Evolutionary conservation across 2,329 filamentous ascomycete species (phyloP), one percentile per base, ranked within the genome.

Genomic region (Trichoderma sp.): DNA sequence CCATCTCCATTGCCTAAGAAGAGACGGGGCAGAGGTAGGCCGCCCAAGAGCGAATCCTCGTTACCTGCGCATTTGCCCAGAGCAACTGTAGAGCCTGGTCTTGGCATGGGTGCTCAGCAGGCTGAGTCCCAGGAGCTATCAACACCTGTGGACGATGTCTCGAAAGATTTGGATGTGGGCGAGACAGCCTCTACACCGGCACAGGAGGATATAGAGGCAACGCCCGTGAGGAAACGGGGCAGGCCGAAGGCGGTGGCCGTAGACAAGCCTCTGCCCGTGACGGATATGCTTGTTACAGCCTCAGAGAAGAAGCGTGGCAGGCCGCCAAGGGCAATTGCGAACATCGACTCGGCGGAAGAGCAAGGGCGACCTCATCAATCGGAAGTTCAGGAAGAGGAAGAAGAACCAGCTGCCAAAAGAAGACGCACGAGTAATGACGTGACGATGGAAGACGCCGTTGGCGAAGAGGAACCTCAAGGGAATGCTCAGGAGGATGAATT

Each of bases 21-120:
- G 55, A 71, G 28, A 62, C 61, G 50, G 6, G 55, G 61, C 13
- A 63, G 71, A 23, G 71, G 71, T 12, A 70, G 71, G 34, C 71
- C 71, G 6, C 61, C 71, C 3, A 72, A 71, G 66, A 57, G n/a
- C n/a, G 39, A 20, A 15, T 23, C 61, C 3, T 59, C 34, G 20
- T 15, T 61, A 30, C 20, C 43, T n/a, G 12, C 64, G 6, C 6
- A 23, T 8, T n/a, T 13, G 7, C 30, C 63, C 4, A 9, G 3
- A 28, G 26, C 57, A 36, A 12, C 34, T 30, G 12, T n/a, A 34
- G 67, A 28, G 9, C 13, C 20, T 15, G 30, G 59, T 4, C n/a
- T 9, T n/a, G 20, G 36, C 7, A n/a, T 3, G 20, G 30, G 36
- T n/a, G 11, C 17, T 6, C 39, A 28, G 28, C 57, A 53, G 26